A percentile compares a stretch with the other conserved stretches of the same genome.
phyloP scores from a whole-genome alignment of 2,329 filamentous ascomycete genomes.

The Beauveria medogensis region DNA sequence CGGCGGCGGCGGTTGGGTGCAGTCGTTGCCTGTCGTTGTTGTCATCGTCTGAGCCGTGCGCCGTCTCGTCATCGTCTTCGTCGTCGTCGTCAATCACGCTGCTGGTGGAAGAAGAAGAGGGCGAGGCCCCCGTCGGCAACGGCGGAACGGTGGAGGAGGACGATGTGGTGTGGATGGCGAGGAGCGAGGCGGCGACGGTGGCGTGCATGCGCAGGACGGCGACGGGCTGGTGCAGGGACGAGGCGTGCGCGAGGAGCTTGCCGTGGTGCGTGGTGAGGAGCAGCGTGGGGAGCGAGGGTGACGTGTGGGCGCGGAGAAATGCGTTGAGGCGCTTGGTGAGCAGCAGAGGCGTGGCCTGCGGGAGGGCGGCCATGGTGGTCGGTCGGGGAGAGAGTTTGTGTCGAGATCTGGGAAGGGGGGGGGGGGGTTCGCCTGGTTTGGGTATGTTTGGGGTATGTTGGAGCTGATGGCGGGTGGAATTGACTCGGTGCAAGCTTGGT shows the following conservation, averaged over 20 bases:
- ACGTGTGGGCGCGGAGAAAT: constrained; percentile 52
- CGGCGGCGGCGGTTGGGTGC: background rate
- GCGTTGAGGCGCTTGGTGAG: constrained; percentile 57
- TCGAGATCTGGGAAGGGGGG: background rate
- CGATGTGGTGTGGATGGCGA: constrained; percentile 46
- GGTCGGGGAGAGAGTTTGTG: background rate
- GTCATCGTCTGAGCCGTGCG: constrained; percentile 7
- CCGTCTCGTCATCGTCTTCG: constrained; percentile 13
- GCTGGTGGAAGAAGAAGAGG: no score
- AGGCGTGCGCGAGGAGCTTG: constrained; percentile 51
- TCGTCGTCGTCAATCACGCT: constrained; percentile 15
- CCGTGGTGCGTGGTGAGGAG: constrained; percentile 52
- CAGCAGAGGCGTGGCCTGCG: constrained; percentile 48
- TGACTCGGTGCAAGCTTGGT: no score
- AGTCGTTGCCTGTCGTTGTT: background rate
- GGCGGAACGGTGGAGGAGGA: constrained; percentile 9
- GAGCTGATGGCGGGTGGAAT: no score
- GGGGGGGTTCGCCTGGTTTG: background rate
- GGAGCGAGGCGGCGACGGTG: constrained; percentile 55
- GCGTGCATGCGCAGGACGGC: constrained; percentile 52
- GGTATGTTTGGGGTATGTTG: background rate
- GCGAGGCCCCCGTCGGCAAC: no score
- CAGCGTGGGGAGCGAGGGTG: constrained; percentile 48
- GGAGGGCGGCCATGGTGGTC: constrained; percentile 25
- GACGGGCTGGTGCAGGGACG: constrained; percentile 45